Percentiles rank a stretch among this genome's conserved stretches.
These are phyloP conservation scores for Leucoagaricus sp. DNA, from an alignment of 1,284 basidiomycete species.

Conservation along the genomic window DNA sequence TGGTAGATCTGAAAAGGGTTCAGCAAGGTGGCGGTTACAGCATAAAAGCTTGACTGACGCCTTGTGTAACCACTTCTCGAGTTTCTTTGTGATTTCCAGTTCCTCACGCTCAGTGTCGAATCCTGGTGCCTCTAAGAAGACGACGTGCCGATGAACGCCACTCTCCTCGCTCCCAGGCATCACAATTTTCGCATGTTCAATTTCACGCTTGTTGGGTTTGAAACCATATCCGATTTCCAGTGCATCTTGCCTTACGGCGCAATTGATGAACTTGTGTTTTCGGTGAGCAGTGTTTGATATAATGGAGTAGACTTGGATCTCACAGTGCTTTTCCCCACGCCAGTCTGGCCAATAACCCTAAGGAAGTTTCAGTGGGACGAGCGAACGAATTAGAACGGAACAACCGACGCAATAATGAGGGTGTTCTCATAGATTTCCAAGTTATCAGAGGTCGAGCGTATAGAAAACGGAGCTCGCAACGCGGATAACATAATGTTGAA, in stretches of 20 bases:
- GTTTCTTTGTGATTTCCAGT: background rate
- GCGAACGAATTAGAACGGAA: too few relatives aligned
- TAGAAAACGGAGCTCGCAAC: too few relatives aligned
- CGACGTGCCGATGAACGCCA: background rate
- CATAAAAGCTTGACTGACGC: background rate
- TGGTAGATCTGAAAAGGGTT: background rate
- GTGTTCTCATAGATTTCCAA: too few relatives aligned
- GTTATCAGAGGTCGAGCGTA: too few relatives aligned
- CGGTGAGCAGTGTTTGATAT: background rate
- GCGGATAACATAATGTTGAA: too few relatives aligned
- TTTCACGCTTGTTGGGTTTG: background rate
- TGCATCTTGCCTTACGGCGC: background rate
- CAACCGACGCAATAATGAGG: too few relatives aligned
- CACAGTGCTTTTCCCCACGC: constrained; percentile 12
- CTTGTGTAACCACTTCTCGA: background rate
- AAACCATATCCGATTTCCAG: background rate
- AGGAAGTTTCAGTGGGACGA: too few relatives aligned
- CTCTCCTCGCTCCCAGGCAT: background rate
- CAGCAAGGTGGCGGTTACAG: background rate
- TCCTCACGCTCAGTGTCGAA: constrained; percentile 3
- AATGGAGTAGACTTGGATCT: background rate
- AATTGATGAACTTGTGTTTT: constrained; percentile 6
- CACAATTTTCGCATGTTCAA: background rate
- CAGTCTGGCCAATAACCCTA: constrained; percentile 11
- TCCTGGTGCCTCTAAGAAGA: constrained; percentile 10